Percentiles rank a stretch among this genome's conserved stretches.
phyloP scores from a whole-genome alignment of 106 monocot species.

The Platanthera guangdongensis region DNA sequence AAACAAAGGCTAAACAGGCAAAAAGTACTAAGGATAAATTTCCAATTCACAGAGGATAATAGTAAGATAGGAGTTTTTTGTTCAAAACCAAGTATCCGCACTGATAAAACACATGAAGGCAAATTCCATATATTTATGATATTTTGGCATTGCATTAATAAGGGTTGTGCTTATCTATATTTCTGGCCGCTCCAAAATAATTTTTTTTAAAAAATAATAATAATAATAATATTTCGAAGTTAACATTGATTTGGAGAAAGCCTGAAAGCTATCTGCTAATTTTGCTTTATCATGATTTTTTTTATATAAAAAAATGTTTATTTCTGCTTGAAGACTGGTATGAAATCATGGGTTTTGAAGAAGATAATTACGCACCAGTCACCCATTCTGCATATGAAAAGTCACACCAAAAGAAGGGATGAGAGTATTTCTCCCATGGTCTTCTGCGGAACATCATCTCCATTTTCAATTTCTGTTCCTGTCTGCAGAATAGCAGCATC shows the following conservation, averaged over 20 bases:
- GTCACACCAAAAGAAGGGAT: conserved; percentile 67
- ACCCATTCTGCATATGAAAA: neutral
- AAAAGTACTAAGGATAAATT: too few relatives aligned
- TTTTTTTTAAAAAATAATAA: neutral
- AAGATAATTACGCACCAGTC: neutral
- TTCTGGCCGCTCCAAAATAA: neutral
- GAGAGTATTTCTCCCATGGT: conserved; percentile 95
- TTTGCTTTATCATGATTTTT: neutral
- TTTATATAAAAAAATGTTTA: neutral
- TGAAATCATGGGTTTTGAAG: neutral
- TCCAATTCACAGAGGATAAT: too few relatives aligned
- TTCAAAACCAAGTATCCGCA: neutral
- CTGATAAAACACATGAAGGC: neutral
- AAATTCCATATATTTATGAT: neutral
- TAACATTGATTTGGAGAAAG: neutral
- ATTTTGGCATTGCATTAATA: neutral
- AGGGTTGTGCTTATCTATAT: neutral
- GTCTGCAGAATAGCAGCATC: conserved; percentile 90
- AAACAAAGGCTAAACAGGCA: too few relatives aligned
- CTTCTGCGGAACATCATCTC: conserved; percentile 65
- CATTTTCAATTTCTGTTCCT: conserved; percentile 37
- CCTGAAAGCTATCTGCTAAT: neutral
- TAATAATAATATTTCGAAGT: neutral
- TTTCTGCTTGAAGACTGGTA: neutral
- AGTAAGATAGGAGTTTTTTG: too few relatives aligned